These are phyloP conservation scores for Aspergillus ochraceoroseus DNA, from an alignment of 2,329 filamentous ascomycete species.

Conservation along the genomic window DNA sequence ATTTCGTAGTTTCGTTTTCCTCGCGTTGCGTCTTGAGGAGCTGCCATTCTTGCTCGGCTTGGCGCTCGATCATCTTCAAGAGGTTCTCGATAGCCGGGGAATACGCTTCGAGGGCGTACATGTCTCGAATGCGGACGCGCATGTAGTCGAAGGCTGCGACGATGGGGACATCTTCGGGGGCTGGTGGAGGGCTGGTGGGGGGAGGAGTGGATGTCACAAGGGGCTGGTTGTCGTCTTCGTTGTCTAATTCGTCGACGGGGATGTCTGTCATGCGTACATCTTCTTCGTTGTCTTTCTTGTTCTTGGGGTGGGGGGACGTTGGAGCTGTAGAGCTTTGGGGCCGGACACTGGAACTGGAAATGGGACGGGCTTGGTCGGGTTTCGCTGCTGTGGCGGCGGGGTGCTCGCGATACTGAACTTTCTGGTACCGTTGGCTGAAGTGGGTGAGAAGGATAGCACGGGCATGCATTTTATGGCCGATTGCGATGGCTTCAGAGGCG, in stretches of 20 bases:
- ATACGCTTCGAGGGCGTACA: slow-evolving; percentile 54
- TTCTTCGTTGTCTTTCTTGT: no score
- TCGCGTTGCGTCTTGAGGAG: slow-evolving; percentile 10
- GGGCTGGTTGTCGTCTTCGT: slow-evolving; percentile 17
- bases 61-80: slow-evolving; percentile 42
- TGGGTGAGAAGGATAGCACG: slow-evolving; percentile 81
- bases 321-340: no score
- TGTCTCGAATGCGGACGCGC: slow-evolving; percentile 57
- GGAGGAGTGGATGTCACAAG: slow-evolving; percentile 15
- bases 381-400: background rate
- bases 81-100: slow-evolving; percentile 54
- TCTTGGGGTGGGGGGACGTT: no score
- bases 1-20: slow-evolving; percentile 20
- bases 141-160: slow-evolving; percentile 61
- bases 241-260: slow-evolving; percentile 28
- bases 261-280: no score
- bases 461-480: slow-evolving; percentile 74
- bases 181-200: background rate
- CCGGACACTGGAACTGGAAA: no score
- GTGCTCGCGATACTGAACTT: slow-evolving; percentile 45
- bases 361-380: no score
- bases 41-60: slow-evolving; percentile 23
- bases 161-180: slow-evolving; percentile 35
- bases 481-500: slow-evolving; percentile 72
- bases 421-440: slow-evolving; percentile 90